Base-by-base conservation (phyloP, 2,329 filamentous ascomycete species). In the Aureobasidium sp. region DNA sequence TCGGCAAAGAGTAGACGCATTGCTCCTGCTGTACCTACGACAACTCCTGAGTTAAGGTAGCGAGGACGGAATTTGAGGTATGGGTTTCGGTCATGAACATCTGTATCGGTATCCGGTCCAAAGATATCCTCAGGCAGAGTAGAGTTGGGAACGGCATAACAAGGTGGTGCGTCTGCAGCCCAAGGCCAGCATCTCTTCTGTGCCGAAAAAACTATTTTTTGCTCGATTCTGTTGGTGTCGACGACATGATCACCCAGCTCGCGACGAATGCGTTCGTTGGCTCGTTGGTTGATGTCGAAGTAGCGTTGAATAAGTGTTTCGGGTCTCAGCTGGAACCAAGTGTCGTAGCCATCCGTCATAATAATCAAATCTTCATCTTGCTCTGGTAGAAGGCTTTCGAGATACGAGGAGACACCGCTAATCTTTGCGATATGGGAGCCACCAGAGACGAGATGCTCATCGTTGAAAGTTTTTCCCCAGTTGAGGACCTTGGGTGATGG, bases 261-360 rank as follows among this genome's bases (percentile, higher is more conserved):
- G 21, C 76, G 71, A 39, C 74, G 72, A 41, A 87, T 72, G 34
- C 79, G 77, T 37, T 73, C 70, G 65, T 88, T 65, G 13, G 69
- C 69, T 34, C 63, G 58, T 13, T 48, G 57, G 30, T 82, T 72
- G 30, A 84, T 73, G 11, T 76, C 74, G n/a, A 57, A 53, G 69
- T 86, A 89, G 41, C 86, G 79, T 64, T 81, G 74, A n/a, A 89
- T 78, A 62, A 89, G 73, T n/a, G 87, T 77, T 52, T 86, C 81
- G 3, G 83, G 80, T 0, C 85, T 84, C 1, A 89, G 76, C 69
- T 89, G 86, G 63, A 88, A 83, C 74, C 84, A 84, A 0, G 83
- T 77, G 63, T 88, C 84, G 69, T 83, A 80, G 2, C 82, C 84
- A 69, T 89, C 86, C 5, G 85, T 78, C 61, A 88, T 78, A 59